These are phyloP conservation scores for Nicotiana attenuata DNA, from an alignment of 257 asterid species.

Conservation along the genomic window DNA sequence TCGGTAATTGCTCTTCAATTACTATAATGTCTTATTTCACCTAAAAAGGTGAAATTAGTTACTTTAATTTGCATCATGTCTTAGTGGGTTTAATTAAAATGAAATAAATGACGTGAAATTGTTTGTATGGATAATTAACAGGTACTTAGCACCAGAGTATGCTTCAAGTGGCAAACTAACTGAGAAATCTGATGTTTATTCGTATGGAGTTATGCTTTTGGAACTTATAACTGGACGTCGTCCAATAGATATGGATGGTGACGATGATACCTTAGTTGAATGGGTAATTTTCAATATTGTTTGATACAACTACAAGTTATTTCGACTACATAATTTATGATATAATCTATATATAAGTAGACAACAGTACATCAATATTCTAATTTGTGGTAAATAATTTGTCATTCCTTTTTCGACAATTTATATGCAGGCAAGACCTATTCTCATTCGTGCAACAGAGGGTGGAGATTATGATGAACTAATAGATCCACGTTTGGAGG, in stretches of 20 bases:
- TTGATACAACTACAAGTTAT: background rate
- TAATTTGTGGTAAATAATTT: background rate
- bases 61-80: background rate
- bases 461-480: conserved; percentile 61
- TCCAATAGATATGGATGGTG: conserved; percentile 51
- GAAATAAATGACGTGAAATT: background rate
- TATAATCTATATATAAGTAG: background rate
- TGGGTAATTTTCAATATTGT: conserved; percentile 42
- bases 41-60: background rate
- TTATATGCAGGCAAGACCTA: conserved; percentile 63
- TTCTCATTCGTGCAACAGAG: conserved; percentile 34
- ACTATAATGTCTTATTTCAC: background rate
- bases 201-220: conserved; percentile 74
- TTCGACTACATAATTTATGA: background rate
- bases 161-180: conserved; percentile 92
- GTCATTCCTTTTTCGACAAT: no score
- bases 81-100: background rate
- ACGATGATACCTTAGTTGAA: conserved; percentile 73
- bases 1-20: background rate
- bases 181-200: conserved; percentile 83
- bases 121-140: conserved; percentile 4
- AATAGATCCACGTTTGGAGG: conserved; percentile 61
- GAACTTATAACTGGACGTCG: conserved; percentile 80
- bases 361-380: background rate
- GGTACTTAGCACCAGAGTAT: conserved; percentile 90